phyloP scores from a whole-genome alignment of 257 asterid species.

The Scutellaria barbata region DNA sequence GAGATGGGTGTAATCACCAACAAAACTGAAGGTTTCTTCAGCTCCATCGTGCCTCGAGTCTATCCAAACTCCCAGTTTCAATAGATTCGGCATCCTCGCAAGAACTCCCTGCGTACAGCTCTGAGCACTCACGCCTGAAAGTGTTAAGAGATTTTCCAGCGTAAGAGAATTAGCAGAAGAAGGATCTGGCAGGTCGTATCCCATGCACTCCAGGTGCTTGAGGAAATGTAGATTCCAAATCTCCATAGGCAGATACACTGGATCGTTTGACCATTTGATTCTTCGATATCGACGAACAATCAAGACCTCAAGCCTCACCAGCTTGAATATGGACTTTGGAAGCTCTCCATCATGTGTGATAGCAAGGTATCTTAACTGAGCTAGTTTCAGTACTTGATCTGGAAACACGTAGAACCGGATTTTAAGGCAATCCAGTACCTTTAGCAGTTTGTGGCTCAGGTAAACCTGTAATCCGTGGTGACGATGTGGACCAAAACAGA shows the following conservation, averaged over 20 bases:
- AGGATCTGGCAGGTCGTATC: constrained; percentile 29
- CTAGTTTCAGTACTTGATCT: neutral
- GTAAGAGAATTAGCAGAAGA: neutral
- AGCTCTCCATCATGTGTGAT: neutral
- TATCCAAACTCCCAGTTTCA: constrained; percentile 19
- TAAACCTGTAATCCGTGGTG: neutral
- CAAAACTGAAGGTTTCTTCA: neutral
- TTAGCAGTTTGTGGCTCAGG: constrained; percentile 5
- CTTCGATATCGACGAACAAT: constrained; percentile 1
- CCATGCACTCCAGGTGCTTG: constrained; percentile 30
- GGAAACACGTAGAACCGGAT: constrained; percentile 17
- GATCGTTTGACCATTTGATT: neutral
- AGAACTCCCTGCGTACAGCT: constrained; percentile 24
- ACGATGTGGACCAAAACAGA: neutral
- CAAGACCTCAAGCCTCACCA: constrained; percentile 25
- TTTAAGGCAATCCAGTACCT: constrained; percentile 22
- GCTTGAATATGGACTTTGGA: constrained; percentile 22
- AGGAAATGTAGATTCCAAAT: constrained; percentile 28
- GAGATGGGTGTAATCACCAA: neutral
- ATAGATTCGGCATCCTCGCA: constrained; percentile 14
- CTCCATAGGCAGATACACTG: neutral
- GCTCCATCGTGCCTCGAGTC: neutral
- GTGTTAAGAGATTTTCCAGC: constrained; percentile 17
- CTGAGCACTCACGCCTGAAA: constrained; percentile 15
- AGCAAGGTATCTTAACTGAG: constrained; percentile 35